phyloP scores from a whole-genome alignment of 2,329 filamentous ascomycete genomes.

The Aspergillus quadricinctus region DNA sequence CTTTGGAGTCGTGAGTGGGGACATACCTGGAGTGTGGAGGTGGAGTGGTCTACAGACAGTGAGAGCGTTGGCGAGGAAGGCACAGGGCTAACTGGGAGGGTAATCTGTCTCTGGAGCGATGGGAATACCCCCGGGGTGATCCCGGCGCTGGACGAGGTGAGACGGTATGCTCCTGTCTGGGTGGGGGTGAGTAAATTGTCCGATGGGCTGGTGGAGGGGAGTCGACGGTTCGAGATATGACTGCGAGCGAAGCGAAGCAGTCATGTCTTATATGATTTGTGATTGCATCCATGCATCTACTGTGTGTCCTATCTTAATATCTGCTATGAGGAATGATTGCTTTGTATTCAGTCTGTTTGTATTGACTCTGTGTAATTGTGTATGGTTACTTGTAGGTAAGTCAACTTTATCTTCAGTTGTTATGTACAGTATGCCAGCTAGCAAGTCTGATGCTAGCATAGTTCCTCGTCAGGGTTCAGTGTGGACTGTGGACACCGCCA shows the following conservation, averaged over 20 bases:
- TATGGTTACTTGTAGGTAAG: too few relatives aligned
- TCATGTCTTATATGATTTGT: too few relatives aligned
- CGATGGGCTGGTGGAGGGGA: conserved; percentile 78
- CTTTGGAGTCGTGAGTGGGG: conserved; percentile 82
- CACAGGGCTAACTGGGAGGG: conserved; percentile 57
- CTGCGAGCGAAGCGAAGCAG: too few relatives aligned
- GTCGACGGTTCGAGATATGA: conserved; percentile 61
- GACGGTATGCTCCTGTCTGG: conserved; percentile 75
- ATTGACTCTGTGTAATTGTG: too few relatives aligned
- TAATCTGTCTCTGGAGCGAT: conserved; percentile 85
- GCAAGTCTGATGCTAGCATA: too few relatives aligned
- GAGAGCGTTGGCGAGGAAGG: conserved; percentile 25
- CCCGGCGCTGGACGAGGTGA: conserved; percentile 77
- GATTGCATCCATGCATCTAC: background rate
- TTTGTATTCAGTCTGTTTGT: too few relatives aligned
- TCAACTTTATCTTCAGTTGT: background rate
- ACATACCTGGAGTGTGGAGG: conserved; percentile 69
- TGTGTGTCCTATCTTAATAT: background rate
- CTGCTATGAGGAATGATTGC: background rate
- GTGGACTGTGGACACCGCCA: too few relatives aligned
- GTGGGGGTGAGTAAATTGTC: conserved; percentile 68
- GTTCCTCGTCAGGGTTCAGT: background rate
- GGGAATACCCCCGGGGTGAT: conserved; percentile 67
- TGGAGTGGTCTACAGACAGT: conserved; percentile 52
- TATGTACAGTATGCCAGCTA: background rate